phyloP scores from a whole-genome alignment of 192 early-diverging fungal species.

The Linnemannia elongata region DNA sequence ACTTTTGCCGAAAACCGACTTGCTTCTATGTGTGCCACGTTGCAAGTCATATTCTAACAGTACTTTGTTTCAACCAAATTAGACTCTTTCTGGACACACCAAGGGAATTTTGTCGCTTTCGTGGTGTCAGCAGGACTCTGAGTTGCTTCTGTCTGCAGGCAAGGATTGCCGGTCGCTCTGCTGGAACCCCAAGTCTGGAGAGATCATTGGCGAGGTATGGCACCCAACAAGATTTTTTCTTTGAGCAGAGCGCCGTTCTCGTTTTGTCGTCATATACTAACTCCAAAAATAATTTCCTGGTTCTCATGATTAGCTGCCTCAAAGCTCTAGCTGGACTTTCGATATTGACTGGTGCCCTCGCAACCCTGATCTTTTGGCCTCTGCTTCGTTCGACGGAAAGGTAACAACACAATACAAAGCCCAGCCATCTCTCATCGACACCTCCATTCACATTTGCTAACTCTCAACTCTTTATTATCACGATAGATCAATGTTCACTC shows the following conservation, averaged over 20 bases:
- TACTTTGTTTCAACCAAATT: slow-evolving; percentile 14
- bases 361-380: slow-evolving; percentile 92
- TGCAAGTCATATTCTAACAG: not conserved
- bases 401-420: slow-evolving; percentile 27
- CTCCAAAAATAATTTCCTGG: not conserved
- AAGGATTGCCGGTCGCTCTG: slow-evolving; percentile 96
- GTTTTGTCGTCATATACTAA: not conserved
- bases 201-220: slow-evolving; percentile 85
- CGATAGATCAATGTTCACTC: slow-evolving; percentile 83
- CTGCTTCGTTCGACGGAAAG: slow-evolving; percentile 95
- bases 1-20: not conserved
- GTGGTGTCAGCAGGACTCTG: slow-evolving; percentile 96
- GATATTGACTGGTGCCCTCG: slow-evolving; percentile 96
- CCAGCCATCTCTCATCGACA: not conserved
- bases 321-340: slow-evolving; percentile 93
- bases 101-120: slow-evolving; percentile 93
- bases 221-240: not conserved
- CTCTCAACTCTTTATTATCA: not conserved
- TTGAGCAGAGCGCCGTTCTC: not conserved
- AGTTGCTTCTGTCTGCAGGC: slow-evolving; percentile 91
- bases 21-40: not conserved
- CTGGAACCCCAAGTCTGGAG: slow-evolving; percentile 90
- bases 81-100: slow-evolving; percentile 85
- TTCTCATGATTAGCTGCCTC: slow-evolving; percentile 65
- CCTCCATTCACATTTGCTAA: not conserved